Base-by-base conservation (phyloP, 108 stramenopile genomes). In the Schizochytrium sp. region DNA sequence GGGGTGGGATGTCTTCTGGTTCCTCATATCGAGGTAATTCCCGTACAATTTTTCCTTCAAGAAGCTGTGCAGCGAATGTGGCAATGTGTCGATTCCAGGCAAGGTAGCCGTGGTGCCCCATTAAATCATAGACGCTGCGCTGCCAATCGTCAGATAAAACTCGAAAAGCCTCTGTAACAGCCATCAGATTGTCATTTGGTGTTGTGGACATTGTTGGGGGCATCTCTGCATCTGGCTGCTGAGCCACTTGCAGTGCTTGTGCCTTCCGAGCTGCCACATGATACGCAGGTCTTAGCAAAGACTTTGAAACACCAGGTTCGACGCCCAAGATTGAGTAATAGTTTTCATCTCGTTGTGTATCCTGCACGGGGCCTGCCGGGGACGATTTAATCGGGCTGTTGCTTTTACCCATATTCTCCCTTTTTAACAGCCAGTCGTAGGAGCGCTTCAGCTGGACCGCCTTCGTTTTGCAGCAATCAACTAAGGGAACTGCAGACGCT, bases 81-180 rank as follows among this genome's bases (percentile, higher is more conserved):
- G 61, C 61, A 64, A 64, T 64, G 61, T 64, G 61, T n/a, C 61
- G 61, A 42, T 64, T 64, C 61, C 61, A 64, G 17, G 61, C 61
- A n/a, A 64, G 61, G 42, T 64, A 64, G 61, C 61, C 61, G 8
- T 38, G 41, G 19, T 64, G 61, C 7, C 61, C 61, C 61, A 64
- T 64, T 4, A 64, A 42, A n/a, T 64, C 61, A 42, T 64, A 64
- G 8, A 64, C 61, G 61, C 61, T 64, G 12, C 61, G 61, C 61
- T 64, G 61, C 61, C 61, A 64, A 13, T 64, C 61, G 19, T 64
- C 61, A n/a, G 61, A 38, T 4, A 64, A 42, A 7, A 64, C 61
- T 38, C 61, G 61, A 13, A 42, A 64, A 4, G 61, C 61, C 61
- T 64, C 61, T 10, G 61, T 64, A 4, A 64, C 61, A 4, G 61